Base-by-base conservation (phyloP, 1,284 basidiomycete species). In the Thelephora terrestris region DNA sequence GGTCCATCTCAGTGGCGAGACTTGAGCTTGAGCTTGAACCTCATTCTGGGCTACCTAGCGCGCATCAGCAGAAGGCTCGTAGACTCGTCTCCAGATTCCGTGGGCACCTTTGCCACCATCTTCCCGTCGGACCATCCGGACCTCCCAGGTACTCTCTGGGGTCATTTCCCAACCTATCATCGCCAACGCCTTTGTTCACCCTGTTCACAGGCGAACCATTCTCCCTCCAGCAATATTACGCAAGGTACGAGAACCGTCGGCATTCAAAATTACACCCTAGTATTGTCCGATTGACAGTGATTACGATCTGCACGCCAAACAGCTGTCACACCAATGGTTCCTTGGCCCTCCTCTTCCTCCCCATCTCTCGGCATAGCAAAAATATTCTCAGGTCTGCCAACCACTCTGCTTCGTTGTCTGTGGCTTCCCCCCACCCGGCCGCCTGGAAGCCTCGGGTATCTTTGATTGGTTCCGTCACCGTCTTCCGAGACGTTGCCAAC, bases 301-400 rank as follows among this genome's bases (percentile, higher is more conserved):
- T 5, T 12, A 17, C 40, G 35, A 57, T 53, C 55, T 53, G 40
- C 57, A 53, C 55, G n/a, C n/a, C 25, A 42, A 42, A 34, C 57
- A 80, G 78, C 50, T 83, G 79, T 59, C 69, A 75, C 57, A 52
- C 64, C 10, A 75, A 79, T 54, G 77, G 79, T n/a, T 78, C 76
- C 4, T 65, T 84, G 45, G 72, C 77, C 0, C 70, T 83, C 45
- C 65, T 82, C 38, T 71, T 81, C 53, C 67, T 84, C 55, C 81
- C 81, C 14, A 80, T 82, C 56, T 79, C 79, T 17, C 71, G 73
- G 25, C 76, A 79, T 53, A 74, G 71, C 51, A 68, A 69, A 55
- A 84, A 84, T 60, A 71, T 84, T 48, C 57, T 76, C 6, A 61
- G 62, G 21, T 66, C 71, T 16, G 58, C 65, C 21, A 53, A 58